Evolutionary conservation across 108 stramenopile species (phyloP).

Genomic region (Schizochytrium sp.): DNA sequence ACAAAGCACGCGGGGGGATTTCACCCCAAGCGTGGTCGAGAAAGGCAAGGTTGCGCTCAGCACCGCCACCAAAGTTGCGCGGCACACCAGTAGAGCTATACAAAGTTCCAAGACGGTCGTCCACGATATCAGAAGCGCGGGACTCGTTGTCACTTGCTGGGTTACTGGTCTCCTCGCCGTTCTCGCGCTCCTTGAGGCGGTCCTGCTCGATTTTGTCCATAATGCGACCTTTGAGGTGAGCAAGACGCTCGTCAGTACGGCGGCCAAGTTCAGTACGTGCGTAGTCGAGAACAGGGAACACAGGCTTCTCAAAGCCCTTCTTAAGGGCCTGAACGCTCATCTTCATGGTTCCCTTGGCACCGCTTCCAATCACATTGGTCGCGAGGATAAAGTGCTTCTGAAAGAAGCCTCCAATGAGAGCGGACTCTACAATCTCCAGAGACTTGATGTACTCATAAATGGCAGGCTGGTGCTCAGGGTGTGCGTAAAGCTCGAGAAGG

Average conservation of each 20-base stretch:
- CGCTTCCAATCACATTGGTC: slow-evolving; percentile 65
- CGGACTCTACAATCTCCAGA: slow-evolving; percentile 67
- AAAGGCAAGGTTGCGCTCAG: slow-evolving; percentile 44
- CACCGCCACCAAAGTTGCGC: neutral
- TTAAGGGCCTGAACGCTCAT: slow-evolving; percentile 63
- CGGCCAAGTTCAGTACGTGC: slow-evolving; percentile 61
- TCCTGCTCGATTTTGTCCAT: slow-evolving; percentile 65
- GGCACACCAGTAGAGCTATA: slow-evolving; percentile 56
- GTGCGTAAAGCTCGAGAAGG: slow-evolving; percentile 62
- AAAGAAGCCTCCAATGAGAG: slow-evolving; percentile 65
- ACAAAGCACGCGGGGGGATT: slow-evolving; percentile 60
- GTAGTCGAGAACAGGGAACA: slow-evolving; percentile 64
- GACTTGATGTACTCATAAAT: slow-evolving; percentile 67
- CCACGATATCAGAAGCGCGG: neutral
- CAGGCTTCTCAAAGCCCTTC: slow-evolving; percentile 61
- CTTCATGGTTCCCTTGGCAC: slow-evolving; percentile 68
- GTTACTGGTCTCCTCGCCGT: neutral
- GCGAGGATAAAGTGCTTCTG: slow-evolving; percentile 67
- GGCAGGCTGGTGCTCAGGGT: slow-evolving; percentile 63
- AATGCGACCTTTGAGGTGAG: slow-evolving; percentile 63
- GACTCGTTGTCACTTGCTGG: slow-evolving; percentile 29
- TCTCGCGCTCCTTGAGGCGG: neutral
- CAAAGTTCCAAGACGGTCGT: slow-evolving; percentile 2
- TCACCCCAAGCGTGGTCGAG: slow-evolving; percentile 67
- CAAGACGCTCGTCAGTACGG: slow-evolving; percentile 59